phyloP scores from a whole-genome alignment of 495 filamentous ascomycete species.

The Filosporella fistucella region DNA sequence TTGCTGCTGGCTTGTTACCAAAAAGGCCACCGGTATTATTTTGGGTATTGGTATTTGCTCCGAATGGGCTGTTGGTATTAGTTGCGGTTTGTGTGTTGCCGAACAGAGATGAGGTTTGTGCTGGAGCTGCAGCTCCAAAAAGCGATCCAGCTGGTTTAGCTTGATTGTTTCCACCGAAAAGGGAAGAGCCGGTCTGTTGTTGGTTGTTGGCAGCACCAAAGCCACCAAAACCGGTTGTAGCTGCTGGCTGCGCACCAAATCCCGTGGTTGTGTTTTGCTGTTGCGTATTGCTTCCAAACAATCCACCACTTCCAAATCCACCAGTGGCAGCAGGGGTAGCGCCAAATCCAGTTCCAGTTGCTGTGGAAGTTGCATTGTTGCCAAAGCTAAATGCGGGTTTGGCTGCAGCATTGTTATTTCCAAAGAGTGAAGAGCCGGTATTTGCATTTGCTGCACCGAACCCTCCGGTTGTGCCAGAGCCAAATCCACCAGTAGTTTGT shows the following conservation, averaged over 20 bases:
- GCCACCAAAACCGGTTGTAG: conserved; percentile 24
- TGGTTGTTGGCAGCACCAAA: conserved; percentile 23
- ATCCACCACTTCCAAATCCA: conserved; percentile 25
- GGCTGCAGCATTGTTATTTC: conserved; percentile 19
- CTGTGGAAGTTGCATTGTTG: conserved; percentile 26
- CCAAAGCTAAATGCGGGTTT: conserved; percentile 32
- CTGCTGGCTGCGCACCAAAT: conserved; percentile 30
- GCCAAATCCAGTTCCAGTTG: conserved; percentile 36
- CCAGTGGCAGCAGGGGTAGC: conserved; percentile 30
- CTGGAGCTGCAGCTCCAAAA: conserved; percentile 36
- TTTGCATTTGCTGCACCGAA: conserved; percentile 25
- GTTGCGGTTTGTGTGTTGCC: conserved; percentile 39
- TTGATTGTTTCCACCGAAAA: conserved; percentile 36
- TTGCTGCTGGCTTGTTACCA: conserved; percentile 33
- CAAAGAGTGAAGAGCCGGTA: conserved; percentile 28
- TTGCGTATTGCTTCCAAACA: conserved; percentile 37
- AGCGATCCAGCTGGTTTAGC: conserved; percentile 39
- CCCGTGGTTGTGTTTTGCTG: conserved; percentile 23
- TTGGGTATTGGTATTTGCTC: conserved; percentile 32
- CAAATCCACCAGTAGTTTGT: conserved; percentile 23
- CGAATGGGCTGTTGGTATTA: conserved; percentile 16
- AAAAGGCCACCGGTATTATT: conserved; percentile 44
- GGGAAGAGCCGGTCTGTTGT: conserved; percentile 35
- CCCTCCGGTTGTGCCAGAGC: conserved; percentile 20
- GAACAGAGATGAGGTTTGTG: conserved; percentile 56